Percentiles rank a stretch among this genome's conserved stretches.
Evolutionary conservation across 1,284 basidiomycete species (phyloP).

Genomic region (Cutaneotrichosporon curvatum): DNA sequence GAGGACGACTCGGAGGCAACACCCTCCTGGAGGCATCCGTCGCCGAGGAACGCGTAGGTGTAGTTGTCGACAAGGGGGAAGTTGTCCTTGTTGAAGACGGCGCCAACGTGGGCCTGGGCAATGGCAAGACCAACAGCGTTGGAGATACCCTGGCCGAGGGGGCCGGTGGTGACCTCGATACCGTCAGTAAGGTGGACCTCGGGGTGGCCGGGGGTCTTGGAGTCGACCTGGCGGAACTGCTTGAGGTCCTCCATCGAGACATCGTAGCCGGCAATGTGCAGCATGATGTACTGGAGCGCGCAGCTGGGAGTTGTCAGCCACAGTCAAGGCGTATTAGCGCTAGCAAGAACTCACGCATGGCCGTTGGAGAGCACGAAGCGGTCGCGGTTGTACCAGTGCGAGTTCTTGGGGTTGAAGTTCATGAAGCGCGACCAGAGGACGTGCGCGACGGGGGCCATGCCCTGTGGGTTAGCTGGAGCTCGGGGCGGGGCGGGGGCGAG

Average conservation of each 20-base stretch:
- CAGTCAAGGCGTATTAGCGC: too few species aligned
- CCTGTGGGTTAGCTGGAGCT: slow-evolving; percentile 16
- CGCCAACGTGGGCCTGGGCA: slow-evolving; percentile 80
- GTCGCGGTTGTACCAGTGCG: slow-evolving; percentile 89
- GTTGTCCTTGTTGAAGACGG: slow-evolving; percentile 79
- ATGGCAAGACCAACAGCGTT: slow-evolving; percentile 91
- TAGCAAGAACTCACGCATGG: slow-evolving; percentile 48
- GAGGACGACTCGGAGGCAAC: slow-evolving; percentile 83
- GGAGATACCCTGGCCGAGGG: slow-evolving; percentile 84
- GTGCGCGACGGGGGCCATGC: slow-evolving; percentile 83
- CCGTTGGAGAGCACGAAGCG: slow-evolving; percentile 49
- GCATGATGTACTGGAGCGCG: slow-evolving; percentile 52
- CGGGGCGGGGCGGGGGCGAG: too few species aligned
- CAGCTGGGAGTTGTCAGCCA: slow-evolving; percentile 52
- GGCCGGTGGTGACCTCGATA: slow-evolving; percentile 92
- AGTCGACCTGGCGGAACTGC: slow-evolving; percentile 63
- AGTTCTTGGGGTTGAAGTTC: slow-evolving; percentile 77
- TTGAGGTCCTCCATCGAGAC: slow-evolving; percentile 51
- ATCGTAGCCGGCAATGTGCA: slow-evolving; percentile 48
- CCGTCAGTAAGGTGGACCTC: slow-evolving; percentile 83
- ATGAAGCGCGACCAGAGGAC: slow-evolving; percentile 75
- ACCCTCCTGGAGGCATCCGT: slow-evolving; percentile 95
- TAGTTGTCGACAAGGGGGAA: slow-evolving; percentile 82
- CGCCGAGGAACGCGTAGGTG: slow-evolving; percentile 89
- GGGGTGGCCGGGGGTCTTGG: slow-evolving; percentile 85